Evolutionary conservation across 768 basidiomycete genomes (phyloP).

Genomic region (Tephrocybe sp.): DNA sequence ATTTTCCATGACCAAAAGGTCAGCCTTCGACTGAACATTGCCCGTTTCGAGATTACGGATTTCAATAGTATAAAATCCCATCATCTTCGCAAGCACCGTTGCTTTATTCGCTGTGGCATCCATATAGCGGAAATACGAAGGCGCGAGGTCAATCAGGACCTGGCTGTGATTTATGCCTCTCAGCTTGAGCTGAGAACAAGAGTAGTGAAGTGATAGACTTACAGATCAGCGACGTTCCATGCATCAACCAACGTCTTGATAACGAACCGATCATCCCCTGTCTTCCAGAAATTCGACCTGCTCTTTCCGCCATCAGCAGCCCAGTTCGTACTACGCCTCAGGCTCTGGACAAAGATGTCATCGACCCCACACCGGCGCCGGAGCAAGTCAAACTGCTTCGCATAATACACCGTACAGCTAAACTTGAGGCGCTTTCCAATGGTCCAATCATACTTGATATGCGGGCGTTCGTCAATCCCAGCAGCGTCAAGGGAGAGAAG

Average conservation of each 20-base stretch:
- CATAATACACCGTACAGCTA: slow-evolving; percentile 81
- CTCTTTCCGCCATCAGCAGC: slow-evolving; percentile 80
- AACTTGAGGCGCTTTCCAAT: slow-evolving; percentile 72
- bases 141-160: slow-evolving; percentile 73
- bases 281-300: slow-evolving; percentile 80
- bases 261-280: slow-evolving; percentile 70
- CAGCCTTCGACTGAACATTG: slow-evolving; percentile 59
- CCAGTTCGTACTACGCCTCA: slow-evolving; percentile 64
- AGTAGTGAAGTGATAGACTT: slow-evolving; percentile 25
- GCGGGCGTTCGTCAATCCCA: slow-evolving; percentile 66
- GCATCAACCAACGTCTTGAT: slow-evolving; percentile 85
- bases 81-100: slow-evolving; percentile 72
- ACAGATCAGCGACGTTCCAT: slow-evolving; percentile 87
- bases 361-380: slow-evolving; percentile 67
- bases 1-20: slow-evolving; percentile 85
- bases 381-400: slow-evolving; percentile 72
- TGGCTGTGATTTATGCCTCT: slow-evolving; percentile 41
- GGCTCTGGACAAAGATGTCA: slow-evolving; percentile 54
- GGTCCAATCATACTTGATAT: slow-evolving; percentile 82
- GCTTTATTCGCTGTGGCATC: slow-evolving; percentile 63
- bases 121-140: slow-evolving; percentile 79
- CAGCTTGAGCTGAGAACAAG: not conserved
- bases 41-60: slow-evolving; percentile 72
- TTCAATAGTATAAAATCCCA: slow-evolving; percentile 81
- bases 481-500: slow-evolving; percentile 40